Percentiles rank a stretch among this genome's conserved stretches.
phyloP scores from a whole-genome alignment of 805 yeast species.

The Candida hispaniensis region DNA sequence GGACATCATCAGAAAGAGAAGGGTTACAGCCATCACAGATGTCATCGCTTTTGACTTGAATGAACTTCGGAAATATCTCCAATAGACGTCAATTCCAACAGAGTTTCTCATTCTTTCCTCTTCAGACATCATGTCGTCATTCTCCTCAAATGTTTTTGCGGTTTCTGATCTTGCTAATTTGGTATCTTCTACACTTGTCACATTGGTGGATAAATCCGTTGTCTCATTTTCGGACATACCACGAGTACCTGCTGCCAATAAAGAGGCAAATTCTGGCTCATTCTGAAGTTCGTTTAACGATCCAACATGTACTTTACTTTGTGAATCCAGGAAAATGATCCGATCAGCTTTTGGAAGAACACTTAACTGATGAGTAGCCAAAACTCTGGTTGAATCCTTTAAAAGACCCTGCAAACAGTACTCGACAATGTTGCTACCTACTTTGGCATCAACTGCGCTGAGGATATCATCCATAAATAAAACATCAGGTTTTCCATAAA shows the following conservation, averaged over 20 bases:
- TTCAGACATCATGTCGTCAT: constrained; percentile 16
- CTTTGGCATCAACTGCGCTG: constrained; percentile 82
- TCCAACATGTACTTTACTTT: constrained; percentile 52
- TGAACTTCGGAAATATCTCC: constrained; percentile 38
- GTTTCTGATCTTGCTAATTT: no score
- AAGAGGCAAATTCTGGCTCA: constrained; percentile 39
- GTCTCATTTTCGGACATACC: constrained; percentile 24
- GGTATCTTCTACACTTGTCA: no score
- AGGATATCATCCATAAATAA: constrained; percentile 69
- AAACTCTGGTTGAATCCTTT: constrained; percentile 49
- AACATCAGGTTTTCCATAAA: constrained; percentile 55
- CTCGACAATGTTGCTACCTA: constrained; percentile 65
- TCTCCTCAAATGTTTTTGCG: constrained; percentile 16
- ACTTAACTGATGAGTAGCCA: constrained; percentile 79
- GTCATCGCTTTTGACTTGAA: constrained; percentile 21
- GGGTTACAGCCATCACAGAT: constrained; percentile 38
- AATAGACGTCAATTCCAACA: constrained; percentile 35
- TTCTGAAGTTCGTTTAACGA: constrained; percentile 43
- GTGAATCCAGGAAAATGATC: constrained; percentile 51
- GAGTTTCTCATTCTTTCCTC: constrained; percentile 17
- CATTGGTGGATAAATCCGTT: constrained; percentile 21
- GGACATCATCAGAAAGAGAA: constrained; percentile 36
- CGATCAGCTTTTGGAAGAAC: constrained; percentile 60
- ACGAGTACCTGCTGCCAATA: constrained; percentile 28
- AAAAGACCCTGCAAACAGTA: constrained; percentile 54